A percentile compares a stretch with the other conserved stretches of the same genome.
phyloP scores from a whole-genome alignment of 257 asterid genomes.

The Solanum neorickii region DNA sequence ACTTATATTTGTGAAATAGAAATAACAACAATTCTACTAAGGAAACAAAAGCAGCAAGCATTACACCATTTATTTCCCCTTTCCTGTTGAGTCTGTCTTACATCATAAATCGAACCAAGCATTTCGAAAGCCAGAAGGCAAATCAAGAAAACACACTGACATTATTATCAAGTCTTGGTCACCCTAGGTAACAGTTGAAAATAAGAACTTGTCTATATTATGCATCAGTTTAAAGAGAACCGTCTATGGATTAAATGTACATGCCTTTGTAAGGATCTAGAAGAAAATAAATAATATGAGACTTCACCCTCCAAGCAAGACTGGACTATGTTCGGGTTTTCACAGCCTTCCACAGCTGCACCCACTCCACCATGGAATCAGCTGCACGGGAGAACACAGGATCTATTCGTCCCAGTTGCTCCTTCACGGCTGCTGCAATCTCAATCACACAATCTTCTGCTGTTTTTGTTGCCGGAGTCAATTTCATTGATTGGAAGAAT shows the following conservation, averaged over 20 bases:
- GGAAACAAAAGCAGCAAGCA: neutral
- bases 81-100: neutral
- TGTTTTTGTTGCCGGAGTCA: conserved; percentile 43
- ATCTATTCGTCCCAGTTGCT: conserved; percentile 33
- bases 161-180: neutral
- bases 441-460: conserved; percentile 74
- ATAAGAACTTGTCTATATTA: neutral
- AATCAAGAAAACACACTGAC: neutral
- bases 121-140: neutral
- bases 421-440: conserved; percentile 64
- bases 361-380: conserved; percentile 70
- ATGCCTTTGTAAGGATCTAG: neutral
- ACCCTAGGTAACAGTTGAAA: neutral
- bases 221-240: neutral
- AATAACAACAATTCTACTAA: neutral
- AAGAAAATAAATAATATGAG: neutral
- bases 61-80: neutral
- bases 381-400: conserved; percentile 64
- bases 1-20: neutral
- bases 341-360: conserved; percentile 63
- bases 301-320: neutral
- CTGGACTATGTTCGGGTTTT: conserved; percentile 8
- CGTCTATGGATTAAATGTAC: neutral
- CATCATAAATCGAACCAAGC: neutral
- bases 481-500: conserved; percentile 56